Evolutionary conservation across 768 basidiomycete species (phyloP).

Genomic region (Psilocybe subaeruginosa): DNA sequence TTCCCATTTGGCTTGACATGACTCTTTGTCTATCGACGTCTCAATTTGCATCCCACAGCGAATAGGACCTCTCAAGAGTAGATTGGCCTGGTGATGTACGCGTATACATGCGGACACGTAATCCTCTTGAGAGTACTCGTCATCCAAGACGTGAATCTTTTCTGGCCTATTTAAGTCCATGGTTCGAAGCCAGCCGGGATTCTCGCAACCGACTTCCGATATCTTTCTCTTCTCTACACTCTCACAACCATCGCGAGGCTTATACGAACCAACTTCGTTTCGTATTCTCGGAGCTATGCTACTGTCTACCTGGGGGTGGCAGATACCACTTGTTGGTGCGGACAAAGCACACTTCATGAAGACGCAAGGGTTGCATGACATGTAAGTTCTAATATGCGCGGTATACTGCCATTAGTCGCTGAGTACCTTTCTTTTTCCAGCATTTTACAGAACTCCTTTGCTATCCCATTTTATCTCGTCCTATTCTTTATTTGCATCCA

Average conservation of each 20-base stretch:
- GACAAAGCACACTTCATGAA: neutral
- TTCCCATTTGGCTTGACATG: neutral
- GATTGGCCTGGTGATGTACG: neutral
- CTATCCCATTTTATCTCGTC: neutral
- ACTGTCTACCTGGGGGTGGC: neutral
- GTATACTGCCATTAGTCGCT: too few relatives aligned
- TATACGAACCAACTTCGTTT: slow-evolving; percentile 31
- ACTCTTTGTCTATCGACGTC: neutral
- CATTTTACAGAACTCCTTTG: neutral
- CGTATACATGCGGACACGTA: neutral
- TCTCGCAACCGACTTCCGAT: neutral
- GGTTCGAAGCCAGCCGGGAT: neutral
- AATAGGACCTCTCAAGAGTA: neutral
- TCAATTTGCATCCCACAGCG: neutral
- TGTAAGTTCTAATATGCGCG: neutral
- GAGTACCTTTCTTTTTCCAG: neutral
- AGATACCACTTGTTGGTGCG: neutral
- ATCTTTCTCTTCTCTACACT: neutral
- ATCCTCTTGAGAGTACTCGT: neutral
- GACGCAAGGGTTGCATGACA: neutral
- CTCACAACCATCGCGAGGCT: slow-evolving; percentile 1
- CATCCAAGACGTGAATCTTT: neutral
- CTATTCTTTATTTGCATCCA: neutral
- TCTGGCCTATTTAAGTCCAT: neutral
- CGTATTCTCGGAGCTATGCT: neutral